These are phyloP conservation scores for Amanita phalloides DNA, from an alignment of 768 basidiomycete species.

Conservation along the genomic window DNA sequence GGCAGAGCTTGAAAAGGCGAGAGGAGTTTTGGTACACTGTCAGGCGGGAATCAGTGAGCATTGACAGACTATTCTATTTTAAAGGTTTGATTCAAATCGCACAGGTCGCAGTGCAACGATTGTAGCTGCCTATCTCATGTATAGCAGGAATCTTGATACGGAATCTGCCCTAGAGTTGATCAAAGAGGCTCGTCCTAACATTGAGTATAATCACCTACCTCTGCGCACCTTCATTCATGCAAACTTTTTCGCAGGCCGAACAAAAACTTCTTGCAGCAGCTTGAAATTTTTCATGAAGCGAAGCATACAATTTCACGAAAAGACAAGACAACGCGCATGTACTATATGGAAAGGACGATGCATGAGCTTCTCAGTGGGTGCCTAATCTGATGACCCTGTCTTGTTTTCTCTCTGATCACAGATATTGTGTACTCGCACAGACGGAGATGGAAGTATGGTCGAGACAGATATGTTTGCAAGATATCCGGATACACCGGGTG, in stretches of 20 bases:
- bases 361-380: constrained; percentile 71
- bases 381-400: constrained; percentile 8
- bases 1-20: constrained; percentile 60
- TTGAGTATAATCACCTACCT: constrained; percentile 43
- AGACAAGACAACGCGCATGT: constrained; percentile 68
- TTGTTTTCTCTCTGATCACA: constrained; percentile 6
- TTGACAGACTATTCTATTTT: background rate
- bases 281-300: constrained; percentile 69
- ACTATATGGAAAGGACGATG: constrained; percentile 69
- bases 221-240: background rate
- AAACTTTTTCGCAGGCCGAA: constrained; percentile 54
- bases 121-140: constrained; percentile 85
- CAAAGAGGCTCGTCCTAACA: constrained; percentile 48
- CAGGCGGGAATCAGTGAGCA: constrained; percentile 79
- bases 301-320: constrained; percentile 54
- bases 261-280: constrained; percentile 68
- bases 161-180: constrained; percentile 62
- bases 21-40: constrained; percentile 83
- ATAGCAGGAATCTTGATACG: constrained; percentile 44
- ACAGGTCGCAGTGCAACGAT: constrained; percentile 78
- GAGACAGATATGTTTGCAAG: constrained; percentile 69
- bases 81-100: background rate
- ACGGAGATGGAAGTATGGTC: constrained; percentile 61
- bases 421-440: constrained; percentile 23
- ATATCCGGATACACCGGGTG: constrained; percentile 50